A percentile compares a stretch with the other conserved stretches of the same genome.
phyloP scores from a whole-genome alignment of 306 rosid species.

The Pachyrhizus erosus region DNA sequence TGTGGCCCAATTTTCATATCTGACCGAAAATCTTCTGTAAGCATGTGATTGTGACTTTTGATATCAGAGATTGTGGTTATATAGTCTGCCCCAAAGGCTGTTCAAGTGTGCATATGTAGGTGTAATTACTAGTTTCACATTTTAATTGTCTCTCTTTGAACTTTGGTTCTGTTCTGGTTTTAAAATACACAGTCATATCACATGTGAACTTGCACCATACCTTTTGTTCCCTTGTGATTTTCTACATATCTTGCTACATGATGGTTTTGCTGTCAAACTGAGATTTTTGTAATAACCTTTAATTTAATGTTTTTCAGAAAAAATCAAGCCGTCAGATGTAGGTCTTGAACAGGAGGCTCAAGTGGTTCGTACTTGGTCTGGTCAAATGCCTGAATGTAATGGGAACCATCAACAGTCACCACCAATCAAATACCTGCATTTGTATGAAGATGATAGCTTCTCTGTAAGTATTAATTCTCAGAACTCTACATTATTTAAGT shows the following conservation, averaged over 20 bases:
- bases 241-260: slow-evolving; percentile 12
- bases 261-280: slow-evolving; percentile 12
- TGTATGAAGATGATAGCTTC: slow-evolving; percentile 81
- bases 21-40: background rate
- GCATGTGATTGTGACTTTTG: background rate
- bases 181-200: slow-evolving; percentile 5
- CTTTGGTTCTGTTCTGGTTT: slow-evolving; percentile 1
- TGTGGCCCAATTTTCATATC: slow-evolving; percentile 11
- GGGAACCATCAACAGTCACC: slow-evolving; percentile 71
- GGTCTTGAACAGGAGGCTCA: slow-evolving; percentile 98
- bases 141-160: background rate
- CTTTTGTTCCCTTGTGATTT: slow-evolving; percentile 2
- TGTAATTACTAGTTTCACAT: background rate
- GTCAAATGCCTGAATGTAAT: slow-evolving; percentile 57
- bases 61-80: background rate
- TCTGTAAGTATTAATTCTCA: slow-evolving; percentile 65
- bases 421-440: slow-evolving; percentile 89
- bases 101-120: background rate
- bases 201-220: background rate
- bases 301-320: slow-evolving; percentile 66
- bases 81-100: background rate
- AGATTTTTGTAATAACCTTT: slow-evolving; percentile 35
- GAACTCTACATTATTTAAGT: slow-evolving; percentile 11
- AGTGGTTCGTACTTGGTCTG: slow-evolving; percentile 79
- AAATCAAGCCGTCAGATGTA: slow-evolving; percentile 91